A percentile compares a stretch with the other conserved stretches of the same genome.
Conservation (phyloP, 2,329 filamentous ascomycete species). For the Nemania diffusa region DNA sequence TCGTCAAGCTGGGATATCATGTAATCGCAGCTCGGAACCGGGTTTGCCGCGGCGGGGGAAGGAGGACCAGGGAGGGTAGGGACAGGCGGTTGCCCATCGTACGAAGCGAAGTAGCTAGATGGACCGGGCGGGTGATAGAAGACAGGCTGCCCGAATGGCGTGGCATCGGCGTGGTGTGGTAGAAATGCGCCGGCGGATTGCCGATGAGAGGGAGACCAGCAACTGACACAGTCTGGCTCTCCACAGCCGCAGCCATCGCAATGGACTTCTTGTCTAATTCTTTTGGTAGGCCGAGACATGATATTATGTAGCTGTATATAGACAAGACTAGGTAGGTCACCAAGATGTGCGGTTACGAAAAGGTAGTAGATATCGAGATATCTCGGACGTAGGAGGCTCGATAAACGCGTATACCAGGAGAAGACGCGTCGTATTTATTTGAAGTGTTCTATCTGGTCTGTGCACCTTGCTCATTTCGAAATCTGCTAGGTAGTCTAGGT, state of each 20-base stretch:
- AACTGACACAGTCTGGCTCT: not conserved
- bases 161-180: not conserved
- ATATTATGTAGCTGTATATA: not conserved
- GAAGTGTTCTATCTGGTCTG: not conserved
- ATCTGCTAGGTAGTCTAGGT: too few species aligned
- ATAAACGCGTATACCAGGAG: not conserved
- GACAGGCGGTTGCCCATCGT: not conserved
- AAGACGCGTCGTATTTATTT: not conserved
- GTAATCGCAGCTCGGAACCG: not conserved
- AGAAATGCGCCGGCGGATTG: not conserved
- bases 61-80: not conserved
- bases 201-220: not conserved
- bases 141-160: not conserved
- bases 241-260: conserved; percentile 1
- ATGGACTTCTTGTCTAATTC: conserved; percentile 6
- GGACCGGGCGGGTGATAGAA: not conserved
- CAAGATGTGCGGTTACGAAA: not conserved
- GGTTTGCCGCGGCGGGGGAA: not conserved
- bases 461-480: not conserved
- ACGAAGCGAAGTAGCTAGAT: not conserved
- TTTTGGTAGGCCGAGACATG: conserved; percentile 12
- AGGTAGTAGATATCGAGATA: not conserved
- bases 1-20: conserved; percentile 17
- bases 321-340: not conserved
- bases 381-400: not conserved